These are phyloP conservation scores for Chlamydomonas reinhardtii DNA, from an alignment of 163 green algal genomes.

Conservation along the genomic window DNA sequence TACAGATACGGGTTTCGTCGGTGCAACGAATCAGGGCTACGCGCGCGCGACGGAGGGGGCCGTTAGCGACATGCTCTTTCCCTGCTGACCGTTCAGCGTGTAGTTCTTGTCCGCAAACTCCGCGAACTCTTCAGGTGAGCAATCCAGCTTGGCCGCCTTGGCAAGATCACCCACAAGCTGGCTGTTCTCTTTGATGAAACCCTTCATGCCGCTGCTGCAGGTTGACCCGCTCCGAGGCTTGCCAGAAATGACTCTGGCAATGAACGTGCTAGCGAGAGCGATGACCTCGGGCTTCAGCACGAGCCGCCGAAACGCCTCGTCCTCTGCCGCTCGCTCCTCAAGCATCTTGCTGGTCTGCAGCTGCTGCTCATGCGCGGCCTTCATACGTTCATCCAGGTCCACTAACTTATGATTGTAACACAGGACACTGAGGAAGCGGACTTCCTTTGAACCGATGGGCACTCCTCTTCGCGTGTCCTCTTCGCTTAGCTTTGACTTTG, in stretches of 20 bases:
- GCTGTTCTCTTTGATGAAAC: background rate
- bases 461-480: background rate
- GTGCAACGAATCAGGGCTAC: background rate
- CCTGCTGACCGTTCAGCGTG: conserved; percentile 7
- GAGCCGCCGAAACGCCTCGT: background rate
- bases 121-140: background rate
- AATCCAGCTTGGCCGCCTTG: background rate
- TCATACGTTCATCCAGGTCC: background rate
- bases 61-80: background rate
- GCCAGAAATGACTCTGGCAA: background rate
- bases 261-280: background rate
- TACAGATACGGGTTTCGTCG: background rate
- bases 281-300: background rate
- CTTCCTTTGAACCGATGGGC: background rate
- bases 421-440: background rate
- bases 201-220: background rate
- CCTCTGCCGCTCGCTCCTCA: background rate
- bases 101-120: background rate
- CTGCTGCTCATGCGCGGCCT: background rate
- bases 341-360: background rate
- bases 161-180: background rate
- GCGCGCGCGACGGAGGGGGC: background rate
- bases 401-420: background rate
- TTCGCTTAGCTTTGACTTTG: conserved; percentile 8
- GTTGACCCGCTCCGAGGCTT: background rate